Evolutionary conservation across 2,329 filamentous ascomycete genomes (phyloP), one percentile per base, ranked within the genome.

Genomic region (Hypoxylon sp.): DNA sequence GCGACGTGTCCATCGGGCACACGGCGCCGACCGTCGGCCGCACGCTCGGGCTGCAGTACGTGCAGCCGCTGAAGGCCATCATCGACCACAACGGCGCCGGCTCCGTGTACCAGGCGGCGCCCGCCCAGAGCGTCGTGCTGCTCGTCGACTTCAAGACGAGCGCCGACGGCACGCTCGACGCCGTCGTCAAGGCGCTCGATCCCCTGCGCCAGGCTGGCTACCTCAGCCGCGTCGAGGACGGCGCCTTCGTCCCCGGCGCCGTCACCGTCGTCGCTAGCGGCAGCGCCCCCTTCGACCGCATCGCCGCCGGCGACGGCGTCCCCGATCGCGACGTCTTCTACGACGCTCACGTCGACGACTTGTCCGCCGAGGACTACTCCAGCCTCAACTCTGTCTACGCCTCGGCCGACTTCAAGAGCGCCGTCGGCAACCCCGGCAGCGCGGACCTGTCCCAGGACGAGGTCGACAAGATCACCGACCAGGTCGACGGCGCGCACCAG

Each of bases 131-230:
- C 20, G 24, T 72, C 11, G 58, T 61, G 21, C 29, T 72, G 21
- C 65, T 72, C 4, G 62, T 72, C 20, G 69, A 72, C 50, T 71
- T 72, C 60, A 72, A 72, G 63, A 70, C 66, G 0, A 65, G 57
- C 20, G 59, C 62, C 38, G 41, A 35, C 8, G 51, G 45, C 6
- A 71, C 68, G 1, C 58, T 71, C 4, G 69, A 71, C 33, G 66
- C 65, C 4, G 68, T 72, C 7, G 67, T 69, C 24, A 56, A 57
- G 10, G 66, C 68, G 4, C 51, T 72, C 13, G 55, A 69, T 7
- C 69, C 69, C 10, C 62, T 71, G n/a, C 68, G 69, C 8, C 62
- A 70, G 42, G 67, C 60, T 2, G 68, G 67, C 23, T 72, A 72
- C 50, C 65, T 72, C n/a, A 69, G 65, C 45, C 46, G 55, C 26